Evolutionary conservation across 2,329 filamentous ascomycete genomes (phyloP).

Genomic region (Xylariaceae sp.): DNA sequence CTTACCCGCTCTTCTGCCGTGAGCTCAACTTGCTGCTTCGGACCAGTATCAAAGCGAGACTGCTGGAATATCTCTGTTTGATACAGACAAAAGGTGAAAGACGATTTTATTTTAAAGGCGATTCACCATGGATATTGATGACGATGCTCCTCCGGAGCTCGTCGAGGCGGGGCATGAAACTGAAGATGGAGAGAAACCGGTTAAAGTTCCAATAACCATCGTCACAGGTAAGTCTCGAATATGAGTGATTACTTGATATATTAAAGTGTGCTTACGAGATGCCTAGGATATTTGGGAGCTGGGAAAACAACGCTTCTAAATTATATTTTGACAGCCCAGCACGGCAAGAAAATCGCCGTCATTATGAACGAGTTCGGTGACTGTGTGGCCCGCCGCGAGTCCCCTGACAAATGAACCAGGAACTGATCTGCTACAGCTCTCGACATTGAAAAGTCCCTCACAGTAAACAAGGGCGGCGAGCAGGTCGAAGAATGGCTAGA

Average conservation of each 20-base stretch:
- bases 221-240: slow-evolving; percentile 59
- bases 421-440: slow-evolving; percentile 52
- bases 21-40: background rate
- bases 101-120: background rate
- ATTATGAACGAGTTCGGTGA: slow-evolving; percentile 93
- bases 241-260: background rate
- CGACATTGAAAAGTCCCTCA: slow-evolving; percentile 94
- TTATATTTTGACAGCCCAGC: slow-evolving; percentile 89
- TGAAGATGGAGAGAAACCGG: slow-evolving; percentile 46
- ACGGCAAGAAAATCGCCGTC: slow-evolving; percentile 97
- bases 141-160: slow-evolving; percentile 64
- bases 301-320: slow-evolving; percentile 95
- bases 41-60: background rate
- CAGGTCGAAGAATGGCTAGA: slow-evolving; percentile 93
- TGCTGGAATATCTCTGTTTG: background rate
- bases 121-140: slow-evolving; percentile 56
- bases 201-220: slow-evolving; percentile 79
- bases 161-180: slow-evolving; percentile 34
- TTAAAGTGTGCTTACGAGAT: slow-evolving; percentile 9
- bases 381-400: slow-evolving; percentile 50
- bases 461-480: slow-evolving; percentile 77
- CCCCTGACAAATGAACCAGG: background rate
- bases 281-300: slow-evolving; percentile 80
- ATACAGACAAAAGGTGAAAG: background rate
- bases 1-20: background rate